A percentile compares a stretch with the other conserved stretches of the same genome.
Conservation (phyloP, 768 basidiomycete species). For the Paxillus ammoniavirescens region DNA sequence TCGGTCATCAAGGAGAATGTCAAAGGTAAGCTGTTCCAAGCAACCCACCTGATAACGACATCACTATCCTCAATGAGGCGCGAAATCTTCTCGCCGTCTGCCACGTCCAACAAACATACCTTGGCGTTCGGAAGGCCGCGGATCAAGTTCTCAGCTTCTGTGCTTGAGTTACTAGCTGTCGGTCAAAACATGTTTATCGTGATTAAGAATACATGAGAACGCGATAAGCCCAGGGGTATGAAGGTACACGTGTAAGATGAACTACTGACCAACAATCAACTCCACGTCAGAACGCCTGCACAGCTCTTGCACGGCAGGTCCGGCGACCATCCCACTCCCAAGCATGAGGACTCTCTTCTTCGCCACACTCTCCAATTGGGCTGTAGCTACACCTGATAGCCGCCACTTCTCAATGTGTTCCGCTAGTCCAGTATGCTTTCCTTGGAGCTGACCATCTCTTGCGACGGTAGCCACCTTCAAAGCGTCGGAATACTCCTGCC, state of each 20-base stretch:
- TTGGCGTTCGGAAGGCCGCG: conserved; percentile 48
- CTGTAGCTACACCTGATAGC: conserved; percentile 1
- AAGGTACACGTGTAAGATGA: conserved; percentile 7
- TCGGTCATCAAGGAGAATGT: not conserved
- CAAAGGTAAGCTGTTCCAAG: not conserved
- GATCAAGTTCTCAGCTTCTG: conserved; percentile 52
- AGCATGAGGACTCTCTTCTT: conserved; percentile 72
- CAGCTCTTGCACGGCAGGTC: conserved; percentile 80
- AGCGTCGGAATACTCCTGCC: conserved; percentile 38
- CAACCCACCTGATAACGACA: conserved; percentile 75
- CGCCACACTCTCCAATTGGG: conserved; percentile 1
- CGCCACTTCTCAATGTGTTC: conserved; percentile 48
- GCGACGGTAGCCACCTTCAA: conserved; percentile 75
- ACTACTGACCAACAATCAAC: conserved; percentile 70
- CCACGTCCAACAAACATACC: conserved; percentile 60
- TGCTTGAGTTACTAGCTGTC: conserved; percentile 69
- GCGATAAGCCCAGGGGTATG: conserved; percentile 13
- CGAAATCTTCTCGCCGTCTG: conserved; percentile 43
- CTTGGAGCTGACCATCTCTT: conserved; percentile 50
- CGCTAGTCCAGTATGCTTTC: conserved; percentile 58
- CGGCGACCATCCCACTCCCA: conserved; percentile 95
- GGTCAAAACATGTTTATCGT: not conserved
- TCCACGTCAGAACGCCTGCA: conserved; percentile 60
- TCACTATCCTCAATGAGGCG: conserved; percentile 63
- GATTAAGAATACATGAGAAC: conserved; percentile 10